These are phyloP conservation scores for Magnolia officinalis DNA, from an alignment of 164 flowering plant genomes.

Conservation along the genomic window DNA sequence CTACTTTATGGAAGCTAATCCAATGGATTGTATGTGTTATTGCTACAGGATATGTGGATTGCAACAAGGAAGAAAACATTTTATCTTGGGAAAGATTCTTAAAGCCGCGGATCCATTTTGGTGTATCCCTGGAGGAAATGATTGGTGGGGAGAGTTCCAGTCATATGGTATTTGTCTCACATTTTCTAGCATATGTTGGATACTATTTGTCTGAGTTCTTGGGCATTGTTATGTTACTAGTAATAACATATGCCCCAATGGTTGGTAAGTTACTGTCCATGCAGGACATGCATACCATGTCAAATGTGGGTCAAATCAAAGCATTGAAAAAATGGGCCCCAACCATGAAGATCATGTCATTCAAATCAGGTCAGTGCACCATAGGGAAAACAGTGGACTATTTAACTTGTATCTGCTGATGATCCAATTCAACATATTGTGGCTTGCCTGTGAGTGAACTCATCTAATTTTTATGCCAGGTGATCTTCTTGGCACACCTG, in stretches of 20 bases:
- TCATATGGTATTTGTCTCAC: slow-evolving; percentile 37
- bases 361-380: too few relatives aligned
- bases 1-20: neutral
- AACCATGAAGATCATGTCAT: too few relatives aligned
- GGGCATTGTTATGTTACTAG: neutral
- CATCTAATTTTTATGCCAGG: too few relatives aligned
- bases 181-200: neutral
- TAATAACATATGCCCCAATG: neutral
- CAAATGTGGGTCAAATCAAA: neutral
- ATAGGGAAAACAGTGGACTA: too few relatives aligned
- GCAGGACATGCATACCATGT: neutral
- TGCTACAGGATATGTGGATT: slow-evolving; percentile 59
- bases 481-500: too few relatives aligned
- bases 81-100: slow-evolving; percentile 65
- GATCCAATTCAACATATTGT: too few relatives aligned
- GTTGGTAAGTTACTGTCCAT: too few relatives aligned
- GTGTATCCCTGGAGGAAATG: slow-evolving; percentile 66
- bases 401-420: too few relatives aligned
- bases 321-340: too few relatives aligned
- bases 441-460: too few relatives aligned
- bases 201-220: neutral
- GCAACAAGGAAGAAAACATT: slow-evolving; percentile 76
- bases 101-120: slow-evolving; percentile 70
- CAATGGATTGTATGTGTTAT: slow-evolving; percentile 5
- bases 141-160: slow-evolving; percentile 41